phyloP scores from a whole-genome alignment of 345 rosid species.

The Eucalyptus cloeziana region DNA sequence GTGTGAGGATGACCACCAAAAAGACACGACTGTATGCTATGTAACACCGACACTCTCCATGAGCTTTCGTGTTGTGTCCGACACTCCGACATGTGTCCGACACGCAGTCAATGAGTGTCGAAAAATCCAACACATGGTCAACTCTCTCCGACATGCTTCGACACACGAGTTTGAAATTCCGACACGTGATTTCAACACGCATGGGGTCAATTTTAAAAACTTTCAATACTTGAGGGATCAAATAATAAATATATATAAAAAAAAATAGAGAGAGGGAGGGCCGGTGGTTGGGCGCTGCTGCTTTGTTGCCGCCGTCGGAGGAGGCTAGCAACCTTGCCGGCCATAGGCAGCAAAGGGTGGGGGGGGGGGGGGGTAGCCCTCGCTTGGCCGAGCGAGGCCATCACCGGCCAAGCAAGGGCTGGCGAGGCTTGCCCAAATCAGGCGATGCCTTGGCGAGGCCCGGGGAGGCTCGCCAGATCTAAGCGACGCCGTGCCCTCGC shows the following conservation, averaged over 20 bases:
- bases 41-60: no score
- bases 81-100: rapidly evolving
- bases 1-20: no score
- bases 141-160: rapidly evolving
- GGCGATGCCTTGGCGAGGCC: rapidly evolving
- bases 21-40: no score
- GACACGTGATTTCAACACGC: no score
- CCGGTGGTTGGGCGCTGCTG: rapidly evolving
- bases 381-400: rapidly evolving
- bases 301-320: rapidly evolving
- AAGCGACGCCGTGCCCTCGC: rapidly evolving
- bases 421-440: rapidly evolving
- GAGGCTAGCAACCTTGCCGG: rapidly evolving
- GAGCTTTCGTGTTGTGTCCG: no score
- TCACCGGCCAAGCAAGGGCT: no score
- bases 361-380: no score
- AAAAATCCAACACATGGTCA: rapidly evolving
- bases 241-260: no score
- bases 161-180: rapidly evolving
- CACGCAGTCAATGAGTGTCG: rapidly evolving
- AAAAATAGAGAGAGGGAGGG: no score
- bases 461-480: no score
- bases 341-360: rapidly evolving
- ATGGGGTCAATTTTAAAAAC: no score
- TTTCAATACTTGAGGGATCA: no score